These are phyloP conservation scores for Melanopsichium pennsylvanicum DNA, from an alignment of 1,284 basidiomycete species.

Conservation along the genomic window DNA sequence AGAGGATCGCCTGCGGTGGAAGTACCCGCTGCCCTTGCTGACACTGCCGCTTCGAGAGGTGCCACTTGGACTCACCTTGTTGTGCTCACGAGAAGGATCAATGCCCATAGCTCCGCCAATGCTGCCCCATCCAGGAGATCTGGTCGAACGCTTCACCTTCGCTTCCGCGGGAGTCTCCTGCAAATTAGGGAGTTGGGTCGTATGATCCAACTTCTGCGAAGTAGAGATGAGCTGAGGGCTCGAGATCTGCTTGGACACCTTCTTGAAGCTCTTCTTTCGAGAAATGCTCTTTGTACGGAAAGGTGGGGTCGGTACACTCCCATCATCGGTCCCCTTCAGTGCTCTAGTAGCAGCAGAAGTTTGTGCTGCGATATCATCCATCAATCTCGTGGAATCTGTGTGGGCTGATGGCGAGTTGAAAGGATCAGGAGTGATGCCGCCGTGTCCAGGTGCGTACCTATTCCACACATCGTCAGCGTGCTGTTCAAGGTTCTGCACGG, in stretches of 20 bases:
- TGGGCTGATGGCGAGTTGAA: conserved; percentile 4
- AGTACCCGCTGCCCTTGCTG: conserved; percentile 17
- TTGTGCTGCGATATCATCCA: conserved; percentile 57
- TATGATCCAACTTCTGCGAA: conserved; percentile 51
- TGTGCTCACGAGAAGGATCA: conserved; percentile 11
- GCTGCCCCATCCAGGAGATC: conserved; percentile 32
- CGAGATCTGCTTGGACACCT: conserved; percentile 54
- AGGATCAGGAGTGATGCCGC: conserved; percentile 4
- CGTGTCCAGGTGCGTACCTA: conserved; percentile 24
- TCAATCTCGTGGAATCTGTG: conserved; percentile 15
- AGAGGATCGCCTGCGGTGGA: conserved; percentile 47
- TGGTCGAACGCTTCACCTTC: not conserved
- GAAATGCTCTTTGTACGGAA: conserved; percentile 49
- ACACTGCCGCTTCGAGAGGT: conserved; percentile 15
- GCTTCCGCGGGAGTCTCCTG: conserved; percentile 7
- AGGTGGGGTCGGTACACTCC: conserved; percentile 22
- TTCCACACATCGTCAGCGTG: conserved; percentile 36
- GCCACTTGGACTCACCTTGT: conserved; percentile 11
- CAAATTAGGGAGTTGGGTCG: conserved; percentile 16
- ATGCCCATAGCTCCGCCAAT: conserved; percentile 6
- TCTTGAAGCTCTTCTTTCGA: conserved; percentile 45
- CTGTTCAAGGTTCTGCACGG: conserved; percentile 4
- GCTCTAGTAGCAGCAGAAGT: conserved; percentile 54
- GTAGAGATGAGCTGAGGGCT: conserved; percentile 57
- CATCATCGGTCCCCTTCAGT: conserved; percentile 50